These are phyloP conservation scores for Corinectria fuckeliana DNA, from an alignment of 2,329 filamentous ascomycete genomes.

Conservation along the genomic window DNA sequence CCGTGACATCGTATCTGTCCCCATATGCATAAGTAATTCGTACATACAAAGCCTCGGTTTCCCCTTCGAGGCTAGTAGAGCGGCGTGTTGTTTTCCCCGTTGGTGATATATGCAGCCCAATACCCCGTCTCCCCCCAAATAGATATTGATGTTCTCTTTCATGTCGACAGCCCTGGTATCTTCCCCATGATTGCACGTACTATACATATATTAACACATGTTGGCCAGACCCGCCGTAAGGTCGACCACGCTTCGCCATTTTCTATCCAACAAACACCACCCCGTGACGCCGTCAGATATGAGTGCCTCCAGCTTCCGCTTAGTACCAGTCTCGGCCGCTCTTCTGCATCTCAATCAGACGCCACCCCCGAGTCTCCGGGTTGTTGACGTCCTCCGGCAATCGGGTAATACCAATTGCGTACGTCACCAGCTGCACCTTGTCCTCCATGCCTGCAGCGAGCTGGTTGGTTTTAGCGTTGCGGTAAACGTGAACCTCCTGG, in stretches of 20 bases:
- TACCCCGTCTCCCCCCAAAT: constrained; percentile 31
- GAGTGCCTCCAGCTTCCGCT: constrained; percentile 31
- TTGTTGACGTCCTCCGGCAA: constrained; percentile 96
- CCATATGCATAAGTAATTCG: constrained; percentile 31
- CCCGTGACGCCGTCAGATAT: constrained; percentile 34
- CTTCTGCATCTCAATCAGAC: constrained; percentile 98
- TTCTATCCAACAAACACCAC: constrained; percentile 31
- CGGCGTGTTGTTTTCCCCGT: constrained; percentile 39
- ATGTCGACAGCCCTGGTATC: constrained; percentile 34
- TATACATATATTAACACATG: constrained; percentile 44
- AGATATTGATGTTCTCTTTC: constrained; percentile 26
- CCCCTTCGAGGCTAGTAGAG: constrained; percentile 40
- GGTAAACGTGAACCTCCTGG: constrained; percentile 97
- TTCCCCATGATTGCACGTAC: constrained; percentile 41
- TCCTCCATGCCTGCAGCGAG: constrained; percentile 98
- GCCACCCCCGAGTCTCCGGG: constrained; percentile 95
- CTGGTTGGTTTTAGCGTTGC: constrained; percentile 86
- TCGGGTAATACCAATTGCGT: constrained; percentile 94
- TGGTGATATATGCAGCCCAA: constrained; percentile 35
- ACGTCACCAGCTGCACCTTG: constrained; percentile 97
- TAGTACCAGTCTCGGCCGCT: constrained; percentile 85
- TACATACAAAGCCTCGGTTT: constrained; percentile 40
- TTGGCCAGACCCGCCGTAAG: constrained; percentile 20
- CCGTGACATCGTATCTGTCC: constrained; percentile 27
- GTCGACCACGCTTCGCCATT: constrained; percentile 26